phyloP scores from a whole-genome alignment of 2,329 filamentous ascomycete species.

The Curvularia spicifera region DNA sequence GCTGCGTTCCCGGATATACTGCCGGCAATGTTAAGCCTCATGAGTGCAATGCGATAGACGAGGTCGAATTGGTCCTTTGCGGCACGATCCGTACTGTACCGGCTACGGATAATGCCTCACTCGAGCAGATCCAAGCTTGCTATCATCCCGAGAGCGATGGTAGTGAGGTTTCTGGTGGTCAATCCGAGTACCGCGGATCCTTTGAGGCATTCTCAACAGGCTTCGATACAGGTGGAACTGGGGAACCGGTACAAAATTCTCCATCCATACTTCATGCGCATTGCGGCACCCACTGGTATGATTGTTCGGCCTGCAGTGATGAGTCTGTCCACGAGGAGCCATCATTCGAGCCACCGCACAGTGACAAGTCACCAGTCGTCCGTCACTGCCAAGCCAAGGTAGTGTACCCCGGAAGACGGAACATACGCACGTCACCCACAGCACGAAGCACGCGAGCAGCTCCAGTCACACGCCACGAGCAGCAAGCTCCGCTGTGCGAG shows the following conservation, averaged over 20 bases:
- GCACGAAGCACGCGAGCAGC: neutral
- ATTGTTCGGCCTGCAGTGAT: too few species aligned
- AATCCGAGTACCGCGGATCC: neutral
- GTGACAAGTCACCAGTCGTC: neutral
- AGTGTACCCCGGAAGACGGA: conserved; percentile 7
- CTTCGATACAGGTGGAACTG: neutral
- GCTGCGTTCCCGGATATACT: conserved; percentile 23
- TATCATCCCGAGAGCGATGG: conserved; percentile 12
- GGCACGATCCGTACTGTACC: conserved; percentile 20
- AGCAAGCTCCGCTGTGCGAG: conserved; percentile 8
- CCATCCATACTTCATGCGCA: neutral
- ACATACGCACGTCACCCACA: neutral
- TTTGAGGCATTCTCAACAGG: neutral
- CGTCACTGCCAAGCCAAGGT: conserved; percentile 16
- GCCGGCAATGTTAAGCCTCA: conserved; percentile 20
- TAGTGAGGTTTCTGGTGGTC: neutral
- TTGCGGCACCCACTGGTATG: neutral
- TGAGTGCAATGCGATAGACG: conserved; percentile 28
- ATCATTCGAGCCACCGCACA: neutral
- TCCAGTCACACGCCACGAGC: neutral
- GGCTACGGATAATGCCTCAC: conserved; percentile 13
- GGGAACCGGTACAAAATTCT: neutral
- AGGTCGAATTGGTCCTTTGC: conserved; percentile 37
- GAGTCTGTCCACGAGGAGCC: neutral
- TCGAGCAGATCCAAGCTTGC: conserved; percentile 21